phyloP scores from a whole-genome alignment of 352 stramenopile species.

The Phytophthora pluvialis region DNA sequence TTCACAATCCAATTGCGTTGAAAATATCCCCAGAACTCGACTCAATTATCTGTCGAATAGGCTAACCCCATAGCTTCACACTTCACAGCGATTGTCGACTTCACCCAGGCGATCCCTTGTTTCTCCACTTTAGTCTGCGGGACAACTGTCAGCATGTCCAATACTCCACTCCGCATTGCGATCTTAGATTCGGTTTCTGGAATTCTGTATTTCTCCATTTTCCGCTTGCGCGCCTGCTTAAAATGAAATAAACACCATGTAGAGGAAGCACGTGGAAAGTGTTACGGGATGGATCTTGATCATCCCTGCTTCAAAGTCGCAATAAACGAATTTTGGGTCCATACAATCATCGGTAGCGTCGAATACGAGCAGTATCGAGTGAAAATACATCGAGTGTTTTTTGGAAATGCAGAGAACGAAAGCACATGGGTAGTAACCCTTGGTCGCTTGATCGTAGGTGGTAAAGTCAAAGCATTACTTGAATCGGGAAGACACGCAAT shows the following conservation, averaged over 20 bases:
- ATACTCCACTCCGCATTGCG: conserved; percentile 1
- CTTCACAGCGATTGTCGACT: not conserved
- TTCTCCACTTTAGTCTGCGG: conserved; percentile 1
- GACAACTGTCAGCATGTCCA: conserved; percentile 9
- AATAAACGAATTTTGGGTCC: conserved; percentile 8
- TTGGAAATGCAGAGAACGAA: conserved; percentile 10
- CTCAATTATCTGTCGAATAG: conserved; percentile 2
- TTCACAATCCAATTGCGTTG: conserved; percentile 12
- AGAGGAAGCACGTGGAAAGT: not conserved
- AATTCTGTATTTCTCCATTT: conserved; percentile 11
- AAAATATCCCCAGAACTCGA: conserved; percentile 24
- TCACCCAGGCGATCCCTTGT: conserved; percentile 4
- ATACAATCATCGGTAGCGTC: conserved; percentile 6
- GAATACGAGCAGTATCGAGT: not conserved
- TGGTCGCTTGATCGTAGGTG: conserved; percentile 1
- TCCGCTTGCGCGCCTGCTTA: conserved; percentile 1
- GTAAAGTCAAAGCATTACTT: conserved; percentile 10
- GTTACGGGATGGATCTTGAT: not conserved
- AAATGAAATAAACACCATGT: conserved; percentile 16
- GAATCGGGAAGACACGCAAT: not conserved
- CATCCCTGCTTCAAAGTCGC: conserved; percentile 14
- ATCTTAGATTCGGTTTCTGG: not conserved
- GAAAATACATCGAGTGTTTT: conserved; percentile 6
- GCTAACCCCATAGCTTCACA: not conserved
- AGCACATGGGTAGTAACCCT: not conserved